Base-by-base conservation (phyloP, 2,329 filamentous ascomycete species). In the Plectosphaerella sp. region DNA sequence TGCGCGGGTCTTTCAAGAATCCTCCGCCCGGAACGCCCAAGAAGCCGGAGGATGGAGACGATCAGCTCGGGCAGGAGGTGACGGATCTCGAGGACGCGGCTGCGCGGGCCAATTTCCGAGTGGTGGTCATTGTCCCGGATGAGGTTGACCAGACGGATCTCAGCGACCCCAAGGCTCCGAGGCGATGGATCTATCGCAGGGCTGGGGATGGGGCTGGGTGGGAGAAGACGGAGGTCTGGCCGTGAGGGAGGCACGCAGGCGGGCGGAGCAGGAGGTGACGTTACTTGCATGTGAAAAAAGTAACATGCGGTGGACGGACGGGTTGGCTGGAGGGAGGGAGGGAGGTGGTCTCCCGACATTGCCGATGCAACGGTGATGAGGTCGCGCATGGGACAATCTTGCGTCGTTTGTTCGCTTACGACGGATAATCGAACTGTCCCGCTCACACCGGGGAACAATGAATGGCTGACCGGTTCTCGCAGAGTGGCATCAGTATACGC, bases 111-210 rank as follows among this genome's bases (percentile, higher is more conserved):
- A 89, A 95, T 66, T 96, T 96, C 65, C 77, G 91, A 24, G 87
- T 96, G 3, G 84, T 91, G n/a, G 83, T 94, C 43, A 86, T 96
- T 59, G 80, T 86, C 54, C 90, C 91, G 0, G 81, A 88, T 9
- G 83, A 88, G 65, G 85, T 95, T 18, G 91, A 96, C 65, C 77
- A 79, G 61, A 75, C 88, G 15, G 88, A 94, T 65, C 68, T 95
- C 50, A 84, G 80, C 52, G 80, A 90, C 63, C 82, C 86, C 1
- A 77, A 78, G 46, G 80, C 80, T 55, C 76, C 77, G 12, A 74
- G 78, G 57, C 76, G 91, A 61, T 88, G 84, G 75, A 72, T 81
- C 54, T 93, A 91, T 70, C 84, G 77, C 24, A 80, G 83, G 59
- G 74, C 79, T 6, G 71, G 67, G 3, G 54, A 47, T 45, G 68